phyloP scores from a whole-genome alignment of 345 rosid species.

The Brassica carinata region DNA sequence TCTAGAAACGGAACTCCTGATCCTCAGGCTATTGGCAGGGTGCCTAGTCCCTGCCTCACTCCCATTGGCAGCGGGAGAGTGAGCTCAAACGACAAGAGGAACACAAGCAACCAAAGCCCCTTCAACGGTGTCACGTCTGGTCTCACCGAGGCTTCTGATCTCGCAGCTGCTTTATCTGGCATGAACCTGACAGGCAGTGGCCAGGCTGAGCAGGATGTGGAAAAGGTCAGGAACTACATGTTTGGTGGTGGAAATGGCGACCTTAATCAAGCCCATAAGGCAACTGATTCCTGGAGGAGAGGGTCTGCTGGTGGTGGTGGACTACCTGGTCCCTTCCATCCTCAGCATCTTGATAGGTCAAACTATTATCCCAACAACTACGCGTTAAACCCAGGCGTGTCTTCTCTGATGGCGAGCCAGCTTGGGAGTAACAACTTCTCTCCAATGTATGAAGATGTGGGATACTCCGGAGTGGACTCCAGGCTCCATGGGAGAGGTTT shows the following conservation, averaged over 20 bases:
- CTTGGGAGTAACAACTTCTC: conserved; percentile 60
- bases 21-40: conserved; percentile 71
- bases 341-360: not conserved
- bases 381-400: conserved; percentile 57
- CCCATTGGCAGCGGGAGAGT: conserved; percentile 84
- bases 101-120: conserved; percentile 49
- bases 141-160: conserved; percentile 57
- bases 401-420: conserved; percentile 68
- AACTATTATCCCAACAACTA: conserved; percentile 26
- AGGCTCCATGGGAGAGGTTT: conserved; percentile 64
- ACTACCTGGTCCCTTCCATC: conserved; percentile 51
- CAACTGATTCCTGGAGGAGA: conserved; percentile 45
- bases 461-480: conserved; percentile 62
- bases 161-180: conserved; percentile 67
- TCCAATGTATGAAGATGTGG: conserved; percentile 72
- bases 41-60: conserved; percentile 84
- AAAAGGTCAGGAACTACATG: conserved; percentile 57
- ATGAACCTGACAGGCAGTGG: conserved; percentile 59
- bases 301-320: conserved; percentile 56
- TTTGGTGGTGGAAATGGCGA: conserved; percentile 44
- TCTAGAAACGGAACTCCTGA: conserved; percentile 92
- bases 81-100: conserved; percentile 63
- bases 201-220: conserved; percentile 51
- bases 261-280: conserved; percentile 39
- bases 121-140: conserved; percentile 58